Conservation (phyloP, 2,329 filamentous ascomycete genomes). For the Phialocephala sp. region DNA sequence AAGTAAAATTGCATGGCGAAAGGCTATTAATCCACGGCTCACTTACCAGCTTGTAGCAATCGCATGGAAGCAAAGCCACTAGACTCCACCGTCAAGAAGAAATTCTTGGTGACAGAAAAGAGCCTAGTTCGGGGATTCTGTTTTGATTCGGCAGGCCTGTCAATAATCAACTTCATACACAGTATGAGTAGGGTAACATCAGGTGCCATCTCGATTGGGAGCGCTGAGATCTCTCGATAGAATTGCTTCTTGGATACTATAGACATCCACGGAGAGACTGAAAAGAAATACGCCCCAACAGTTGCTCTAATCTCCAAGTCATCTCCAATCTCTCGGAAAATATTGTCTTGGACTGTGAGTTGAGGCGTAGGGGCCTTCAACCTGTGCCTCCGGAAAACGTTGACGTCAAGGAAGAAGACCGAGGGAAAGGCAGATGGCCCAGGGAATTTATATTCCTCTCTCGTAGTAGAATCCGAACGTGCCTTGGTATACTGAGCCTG, state of each 20-base stretch:
- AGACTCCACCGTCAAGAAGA: constrained; percentile 36
- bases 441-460: background rate
- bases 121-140: constrained; percentile 22
- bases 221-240: constrained; percentile 29
- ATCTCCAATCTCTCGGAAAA: constrained; percentile 12
- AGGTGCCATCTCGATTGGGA: constrained; percentile 33
- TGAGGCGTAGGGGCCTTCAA: constrained; percentile 10
- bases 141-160: background rate
- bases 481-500: background rate
- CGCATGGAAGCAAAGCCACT: constrained; percentile 32
- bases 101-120: constrained; percentile 37
- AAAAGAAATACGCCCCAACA: constrained; percentile 29
- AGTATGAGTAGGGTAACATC: constrained; percentile 42
- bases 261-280: constrained; percentile 34
- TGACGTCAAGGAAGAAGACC: constrained; percentile 19
- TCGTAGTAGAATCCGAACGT: background rate
- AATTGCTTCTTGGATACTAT: constrained; percentile 38
- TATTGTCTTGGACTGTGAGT: constrained; percentile 10
- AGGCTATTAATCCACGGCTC: constrained; percentile 31
- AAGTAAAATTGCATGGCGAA: constrained; percentile 29
- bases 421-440: constrained; percentile 6
- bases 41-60: constrained; percentile 40
- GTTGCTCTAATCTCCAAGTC: constrained; percentile 21
- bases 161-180: constrained; percentile 39
- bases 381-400: constrained; percentile 6